These are phyloP conservation scores for Aspergillus hiratsukae DNA, from an alignment of 2,329 filamentous ascomycete genomes.

Conservation along the genomic window DNA sequence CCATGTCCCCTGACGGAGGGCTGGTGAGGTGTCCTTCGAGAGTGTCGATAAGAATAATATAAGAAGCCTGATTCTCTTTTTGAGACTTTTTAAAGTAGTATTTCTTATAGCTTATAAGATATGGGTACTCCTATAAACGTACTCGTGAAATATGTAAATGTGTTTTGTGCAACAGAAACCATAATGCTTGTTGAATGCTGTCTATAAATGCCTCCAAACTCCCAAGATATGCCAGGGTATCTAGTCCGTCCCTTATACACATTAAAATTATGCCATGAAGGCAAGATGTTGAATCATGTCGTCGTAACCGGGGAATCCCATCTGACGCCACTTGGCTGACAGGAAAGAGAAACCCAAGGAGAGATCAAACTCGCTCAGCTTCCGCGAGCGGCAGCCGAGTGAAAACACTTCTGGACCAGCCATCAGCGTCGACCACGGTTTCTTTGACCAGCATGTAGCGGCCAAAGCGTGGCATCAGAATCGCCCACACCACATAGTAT, in stretches of 20 bases:
- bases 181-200: background rate
- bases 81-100: too few relatives aligned
- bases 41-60: too few relatives aligned
- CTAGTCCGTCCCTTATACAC: conserved; percentile 1
- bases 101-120: too few relatives aligned
- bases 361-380: conserved; percentile 4
- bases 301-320: conserved; percentile 2
- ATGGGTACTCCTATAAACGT: too few relatives aligned
- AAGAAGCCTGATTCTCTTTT: too few relatives aligned
- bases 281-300: conserved; percentile 14
- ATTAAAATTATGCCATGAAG: conserved; percentile 9
- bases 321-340: background rate
- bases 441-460: conserved; percentile 54
- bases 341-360: background rate
- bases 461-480: conserved; percentile 42
- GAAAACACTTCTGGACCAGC: conserved; percentile 59
- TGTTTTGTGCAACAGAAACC: background rate
- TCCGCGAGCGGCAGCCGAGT: conserved; percentile 36
- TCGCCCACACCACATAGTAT: conserved; percentile 51
- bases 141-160: conserved; percentile 1
- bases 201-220: conserved; percentile 2
- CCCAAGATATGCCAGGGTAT: conserved; percentile 2
- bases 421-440: conserved; percentile 54
- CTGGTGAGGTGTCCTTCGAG: too few relatives aligned
- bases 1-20: too few relatives aligned